Evolutionary conservation across 139 green algal genomes (phyloP).

Genomic region (Chlamydomonas asymmetrica): DNA sequence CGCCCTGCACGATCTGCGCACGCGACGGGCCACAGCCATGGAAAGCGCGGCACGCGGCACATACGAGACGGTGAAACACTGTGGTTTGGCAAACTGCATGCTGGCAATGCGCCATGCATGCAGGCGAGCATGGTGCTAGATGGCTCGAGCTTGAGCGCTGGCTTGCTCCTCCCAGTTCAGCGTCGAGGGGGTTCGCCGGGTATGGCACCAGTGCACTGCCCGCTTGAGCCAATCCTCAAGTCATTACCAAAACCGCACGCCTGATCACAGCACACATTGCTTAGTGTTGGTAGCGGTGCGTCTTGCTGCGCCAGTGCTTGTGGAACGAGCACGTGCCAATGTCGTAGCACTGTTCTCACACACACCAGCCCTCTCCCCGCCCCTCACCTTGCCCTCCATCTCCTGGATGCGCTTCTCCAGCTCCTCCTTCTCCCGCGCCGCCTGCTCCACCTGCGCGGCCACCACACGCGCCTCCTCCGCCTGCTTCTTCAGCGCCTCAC

Average conservation of each 20-base stretch:
- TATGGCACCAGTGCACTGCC: too few relatives aligned
- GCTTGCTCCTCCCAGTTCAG: too few relatives aligned
- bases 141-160: too few relatives aligned
- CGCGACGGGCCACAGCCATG: too few relatives aligned
- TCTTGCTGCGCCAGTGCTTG: not conserved
- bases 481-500: constrained; percentile 54
- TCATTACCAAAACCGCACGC: too few relatives aligned
- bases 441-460: constrained; percentile 32
- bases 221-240: too few relatives aligned
- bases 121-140: too few relatives aligned
- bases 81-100: too few relatives aligned
- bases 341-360: not conserved
- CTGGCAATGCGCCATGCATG: not conserved
- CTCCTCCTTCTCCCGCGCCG: constrained; percentile 41
- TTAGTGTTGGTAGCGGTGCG: not conserved
- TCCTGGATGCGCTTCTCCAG: constrained; percentile 44
- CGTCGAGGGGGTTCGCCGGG: too few relatives aligned
- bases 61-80: too few relatives aligned
- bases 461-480: constrained; percentile 32
- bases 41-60: not conserved
- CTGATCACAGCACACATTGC: too few relatives aligned
- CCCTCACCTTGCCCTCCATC: constrained; percentile 58
- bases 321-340: not conserved
- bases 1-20: constrained; percentile 53
- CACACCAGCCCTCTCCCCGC: constrained; percentile 8